Conservation (phyloP, 2,329 filamentous ascomycete species). For the Calonectria fujianensis region DNA sequence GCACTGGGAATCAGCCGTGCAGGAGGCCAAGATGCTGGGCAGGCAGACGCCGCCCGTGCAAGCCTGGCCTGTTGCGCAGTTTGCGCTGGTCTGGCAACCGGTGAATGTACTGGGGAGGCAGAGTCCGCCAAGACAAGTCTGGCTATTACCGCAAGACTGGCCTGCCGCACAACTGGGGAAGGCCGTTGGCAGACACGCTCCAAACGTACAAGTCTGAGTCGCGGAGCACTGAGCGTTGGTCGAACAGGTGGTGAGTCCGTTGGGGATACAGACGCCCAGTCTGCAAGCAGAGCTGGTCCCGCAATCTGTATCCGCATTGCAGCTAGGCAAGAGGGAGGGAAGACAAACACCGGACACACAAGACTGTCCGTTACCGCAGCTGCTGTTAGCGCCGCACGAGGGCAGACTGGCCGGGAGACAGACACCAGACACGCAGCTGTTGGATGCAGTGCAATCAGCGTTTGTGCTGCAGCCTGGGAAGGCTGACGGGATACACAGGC, state of each 20-base stretch:
- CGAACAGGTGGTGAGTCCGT: conserved; percentile 11
- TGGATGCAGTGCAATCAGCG: conserved; percentile 23
- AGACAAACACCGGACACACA: conserved; percentile 37
- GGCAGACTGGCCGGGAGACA: conserved; percentile 23
- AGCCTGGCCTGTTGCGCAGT: conserved; percentile 24
- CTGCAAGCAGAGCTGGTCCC: conserved; percentile 25
- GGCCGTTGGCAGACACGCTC: conserved; percentile 27
- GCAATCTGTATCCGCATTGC: conserved; percentile 29
- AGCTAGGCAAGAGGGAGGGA: conserved; percentile 16
- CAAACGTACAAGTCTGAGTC: conserved; percentile 29
- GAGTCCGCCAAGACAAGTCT: conserved; percentile 28
- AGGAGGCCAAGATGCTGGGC: conserved; percentile 14
- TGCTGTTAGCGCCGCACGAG: not conserved
- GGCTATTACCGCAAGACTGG: conserved; percentile 20
- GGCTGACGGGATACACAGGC: conserved; percentile 22
- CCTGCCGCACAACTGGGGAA: conserved; percentile 15
- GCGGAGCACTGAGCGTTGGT: conserved; percentile 14
- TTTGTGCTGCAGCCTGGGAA: conserved; percentile 26
- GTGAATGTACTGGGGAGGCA: conserved; percentile 29
- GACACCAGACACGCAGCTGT: conserved; percentile 32
- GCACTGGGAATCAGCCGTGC: conserved; percentile 27
- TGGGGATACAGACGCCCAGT: conserved; percentile 35
- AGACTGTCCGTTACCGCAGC: conserved; percentile 22
- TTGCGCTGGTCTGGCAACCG: conserved; percentile 16
- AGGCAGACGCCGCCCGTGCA: conserved; percentile 36